Evolutionary conservation across 345 rosid species (phyloP).

Genomic region (Dovyalis caffra): DNA sequence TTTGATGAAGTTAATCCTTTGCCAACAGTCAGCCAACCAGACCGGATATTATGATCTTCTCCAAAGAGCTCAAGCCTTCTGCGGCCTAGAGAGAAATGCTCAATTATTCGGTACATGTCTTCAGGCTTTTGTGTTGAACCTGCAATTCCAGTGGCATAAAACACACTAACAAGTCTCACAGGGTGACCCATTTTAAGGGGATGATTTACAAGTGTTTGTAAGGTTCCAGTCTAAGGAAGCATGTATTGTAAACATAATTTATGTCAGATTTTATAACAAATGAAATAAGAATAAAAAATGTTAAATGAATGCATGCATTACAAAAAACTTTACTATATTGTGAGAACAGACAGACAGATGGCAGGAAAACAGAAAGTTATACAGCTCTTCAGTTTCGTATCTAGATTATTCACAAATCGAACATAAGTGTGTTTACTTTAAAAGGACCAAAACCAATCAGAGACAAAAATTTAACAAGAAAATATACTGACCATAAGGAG

Average conservation of each 20-base stretch:
- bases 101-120: slow-evolving; percentile 96
- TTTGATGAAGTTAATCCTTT: slow-evolving; percentile 85
- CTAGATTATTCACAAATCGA: not conserved
- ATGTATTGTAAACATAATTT: not conserved
- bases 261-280: not conserved
- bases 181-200: not conserved
- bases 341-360: not conserved
- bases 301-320: not conserved
- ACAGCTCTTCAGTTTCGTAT: not conserved
- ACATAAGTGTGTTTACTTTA: not conserved
- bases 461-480: not conserved
- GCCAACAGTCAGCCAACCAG: slow-evolving; percentile 97
- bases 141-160: slow-evolving; percentile 31
- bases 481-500: slow-evolving; percentile 77
- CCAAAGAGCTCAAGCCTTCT: slow-evolving; percentile 98
- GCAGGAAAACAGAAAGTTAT: not conserved
- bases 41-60: slow-evolving; percentile 91
- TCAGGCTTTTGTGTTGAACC: slow-evolving; percentile 97
- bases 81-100: slow-evolving; percentile 95
- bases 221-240: not conserved
- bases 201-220: not conserved
- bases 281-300: not conserved
- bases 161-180: not conserved
- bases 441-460: not conserved
- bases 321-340: not conserved